phyloP scores from a whole-genome alignment of 2,329 filamentous ascomycete species.

The Pseudogymnoascus sp. region DNA sequence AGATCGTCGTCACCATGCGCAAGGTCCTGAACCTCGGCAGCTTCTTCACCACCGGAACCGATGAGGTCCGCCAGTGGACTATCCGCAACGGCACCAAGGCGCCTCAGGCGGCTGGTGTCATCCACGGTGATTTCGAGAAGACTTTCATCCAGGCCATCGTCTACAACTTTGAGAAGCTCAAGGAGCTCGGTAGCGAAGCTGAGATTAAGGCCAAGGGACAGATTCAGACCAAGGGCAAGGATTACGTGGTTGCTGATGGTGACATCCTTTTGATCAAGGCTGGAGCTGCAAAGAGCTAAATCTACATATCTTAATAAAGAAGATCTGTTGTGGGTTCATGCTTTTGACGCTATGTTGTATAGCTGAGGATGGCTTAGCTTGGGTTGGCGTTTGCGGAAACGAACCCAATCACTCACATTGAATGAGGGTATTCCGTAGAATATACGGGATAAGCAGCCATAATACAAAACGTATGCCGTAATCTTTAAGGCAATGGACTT shows the following conservation, averaged over 20 bases:
- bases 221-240: slow-evolving; percentile 97
- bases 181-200: slow-evolving; percentile 81
- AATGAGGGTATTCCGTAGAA: not conserved
- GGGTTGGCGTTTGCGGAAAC: slow-evolving; percentile 3
- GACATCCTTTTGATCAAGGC: slow-evolving; percentile 84
- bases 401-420: not conserved
- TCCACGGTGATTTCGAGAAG: slow-evolving; percentile 98
- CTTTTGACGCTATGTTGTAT: slow-evolving; percentile 6
- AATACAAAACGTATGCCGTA: not conserved
- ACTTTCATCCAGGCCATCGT: slow-evolving; percentile 96
- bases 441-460: not conserved
- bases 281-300: slow-evolving; percentile 64
- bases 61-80: slow-evolving; percentile 98
- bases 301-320: not conserved
- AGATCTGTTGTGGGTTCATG: not conserved
- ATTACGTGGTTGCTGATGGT: slow-evolving; percentile 82
- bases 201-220: slow-evolving; percentile 91
- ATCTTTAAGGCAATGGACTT: not conserved
- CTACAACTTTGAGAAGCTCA: slow-evolving; percentile 77
- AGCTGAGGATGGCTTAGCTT: not conserved
- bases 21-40: slow-evolving; percentile 81
- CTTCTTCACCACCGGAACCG: slow-evolving; percentile 94
- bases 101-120: slow-evolving; percentile 94
- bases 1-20: slow-evolving; percentile 88
- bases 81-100: slow-evolving; percentile 93